Conservation (phyloP, 495 filamentous ascomycete species). For the Neohortaea acidophila region DNA sequence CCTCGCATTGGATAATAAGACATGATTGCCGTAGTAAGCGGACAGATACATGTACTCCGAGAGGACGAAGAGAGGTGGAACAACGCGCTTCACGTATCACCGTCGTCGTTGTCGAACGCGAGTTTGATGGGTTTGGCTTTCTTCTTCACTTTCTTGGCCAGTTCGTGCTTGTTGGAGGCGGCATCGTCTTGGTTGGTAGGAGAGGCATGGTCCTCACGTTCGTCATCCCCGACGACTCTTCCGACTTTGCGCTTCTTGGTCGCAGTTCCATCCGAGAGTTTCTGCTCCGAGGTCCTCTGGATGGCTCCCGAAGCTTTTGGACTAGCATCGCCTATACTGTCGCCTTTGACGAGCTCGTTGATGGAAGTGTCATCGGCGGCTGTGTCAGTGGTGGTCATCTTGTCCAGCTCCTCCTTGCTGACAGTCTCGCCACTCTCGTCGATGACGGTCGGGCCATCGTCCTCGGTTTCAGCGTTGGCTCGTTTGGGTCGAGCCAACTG, state of each 20-base stretch:
- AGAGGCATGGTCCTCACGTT: conserved; percentile 11
- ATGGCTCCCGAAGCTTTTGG: conserved; percentile 1
- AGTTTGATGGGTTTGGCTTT: conserved; percentile 25
- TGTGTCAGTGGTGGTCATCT: conserved; percentile 21
- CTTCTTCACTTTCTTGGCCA: conserved; percentile 25
- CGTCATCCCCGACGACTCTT: conserved; percentile 21
- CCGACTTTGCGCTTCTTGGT: conserved; percentile 26
- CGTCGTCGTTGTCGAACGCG: conserved; percentile 26
- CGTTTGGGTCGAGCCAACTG: conserved; percentile 29
- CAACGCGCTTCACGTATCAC: neutral
- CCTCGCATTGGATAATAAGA: too few species aligned
- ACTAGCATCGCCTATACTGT: neutral
- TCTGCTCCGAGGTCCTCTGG: neutral
- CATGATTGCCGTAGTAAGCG: too few species aligned
- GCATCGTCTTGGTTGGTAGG: neutral
- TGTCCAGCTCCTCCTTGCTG: conserved; percentile 30
- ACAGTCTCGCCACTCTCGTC: conserved; percentile 32
- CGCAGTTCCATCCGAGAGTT: neutral
- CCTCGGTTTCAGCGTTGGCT: conserved; percentile 28
- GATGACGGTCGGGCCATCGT: conserved; percentile 35
- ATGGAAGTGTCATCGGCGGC: conserved; percentile 1
- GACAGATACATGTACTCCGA: too few species aligned
- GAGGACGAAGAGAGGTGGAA: neutral
- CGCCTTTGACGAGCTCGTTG: conserved; percentile 1
- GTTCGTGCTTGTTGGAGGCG: neutral